phyloP scores from a whole-genome alignment of 306 rosid species.

The Cicer cuneatum region DNA sequence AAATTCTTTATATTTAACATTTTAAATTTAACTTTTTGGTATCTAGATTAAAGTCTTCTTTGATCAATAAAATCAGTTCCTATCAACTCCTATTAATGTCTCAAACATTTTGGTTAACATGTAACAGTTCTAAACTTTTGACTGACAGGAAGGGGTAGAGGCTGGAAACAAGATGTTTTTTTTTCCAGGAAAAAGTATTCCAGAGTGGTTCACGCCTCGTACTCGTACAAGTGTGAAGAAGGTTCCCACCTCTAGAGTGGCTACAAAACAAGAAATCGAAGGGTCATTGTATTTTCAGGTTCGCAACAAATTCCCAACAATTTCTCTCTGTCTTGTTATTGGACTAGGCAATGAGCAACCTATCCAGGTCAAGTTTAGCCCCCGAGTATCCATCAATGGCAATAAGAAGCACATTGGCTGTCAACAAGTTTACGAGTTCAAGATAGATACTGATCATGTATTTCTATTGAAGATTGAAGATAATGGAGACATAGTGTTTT shows the following conservation, averaged over 20 bases:
- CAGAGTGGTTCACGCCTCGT: slow-evolving; percentile 6
- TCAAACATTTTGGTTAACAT: slow-evolving; percentile 14
- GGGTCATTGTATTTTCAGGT: slow-evolving; percentile 20
- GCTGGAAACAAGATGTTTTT: background rate
- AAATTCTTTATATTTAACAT: too few species aligned
- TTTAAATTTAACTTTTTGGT: too few species aligned
- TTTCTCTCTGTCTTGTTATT: background rate
- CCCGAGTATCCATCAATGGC: slow-evolving; percentile 14
- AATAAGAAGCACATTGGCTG: background rate
- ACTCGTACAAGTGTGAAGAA: too few species aligned
- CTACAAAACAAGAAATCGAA: background rate
- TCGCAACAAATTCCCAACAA: slow-evolving; percentile 17
- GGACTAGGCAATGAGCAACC: background rate
- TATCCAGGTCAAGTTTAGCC: background rate
- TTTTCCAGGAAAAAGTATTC: slow-evolving; percentile 22
- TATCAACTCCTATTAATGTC: too few species aligned
- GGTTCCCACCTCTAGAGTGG: too few species aligned
- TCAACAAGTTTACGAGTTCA: slow-evolving; percentile 1
- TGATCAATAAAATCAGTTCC: too few species aligned
- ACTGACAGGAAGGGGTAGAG: background rate
- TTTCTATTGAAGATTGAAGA: background rate
- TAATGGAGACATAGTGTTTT: background rate
- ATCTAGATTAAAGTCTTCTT: too few species aligned
- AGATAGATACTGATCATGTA: background rate
- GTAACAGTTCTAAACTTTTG: background rate